A percentile compares a stretch with the other conserved stretches of the same genome.
These are phyloP conservation scores for Malus orientalis DNA, from an alignment of 306 rosid genomes.

Conservation along the genomic window DNA sequence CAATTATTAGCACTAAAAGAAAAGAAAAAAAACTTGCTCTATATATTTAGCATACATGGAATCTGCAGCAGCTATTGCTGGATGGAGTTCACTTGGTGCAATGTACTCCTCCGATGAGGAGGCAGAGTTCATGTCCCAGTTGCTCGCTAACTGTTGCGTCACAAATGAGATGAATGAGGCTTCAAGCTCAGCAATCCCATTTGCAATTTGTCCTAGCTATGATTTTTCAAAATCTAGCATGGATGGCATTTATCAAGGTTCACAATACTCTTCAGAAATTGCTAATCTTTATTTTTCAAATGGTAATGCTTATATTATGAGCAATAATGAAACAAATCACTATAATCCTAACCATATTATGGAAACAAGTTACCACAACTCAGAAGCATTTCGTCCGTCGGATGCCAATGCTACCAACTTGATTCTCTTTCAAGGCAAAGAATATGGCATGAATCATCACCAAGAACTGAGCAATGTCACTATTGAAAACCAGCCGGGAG, in stretches of 20 bases:
- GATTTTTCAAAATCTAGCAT: slow-evolving; percentile 14
- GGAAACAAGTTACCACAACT: slow-evolving; percentile 26
- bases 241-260: slow-evolving; percentile 19
- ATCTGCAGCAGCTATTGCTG: slow-evolving; percentile 33
- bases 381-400: slow-evolving; percentile 19
- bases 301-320: not conserved
- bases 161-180: slow-evolving; percentile 24
- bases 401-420: slow-evolving; percentile 16
- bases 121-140: slow-evolving; percentile 48
- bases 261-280: slow-evolving; percentile 24
- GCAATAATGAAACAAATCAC: slow-evolving; percentile 5
- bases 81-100: slow-evolving; percentile 62
- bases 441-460: slow-evolving; percentile 19
- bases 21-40: not conserved
- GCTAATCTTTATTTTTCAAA: slow-evolving; percentile 6
- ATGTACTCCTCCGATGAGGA: slow-evolving; percentile 49
- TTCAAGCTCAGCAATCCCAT: slow-evolving; percentile 38
- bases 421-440: slow-evolving; percentile 22
- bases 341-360: slow-evolving; percentile 21
- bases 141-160: slow-evolving; percentile 23
- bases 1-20: slow-evolving; percentile 1
- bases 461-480: slow-evolving; percentile 29
- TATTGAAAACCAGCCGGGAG: slow-evolving; percentile 17
- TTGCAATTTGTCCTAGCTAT: slow-evolving; percentile 42
- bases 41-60: slow-evolving; percentile 32